Conservation (phyloP, 345 rosid species). For the Gynandropsis gynandra region DNA sequence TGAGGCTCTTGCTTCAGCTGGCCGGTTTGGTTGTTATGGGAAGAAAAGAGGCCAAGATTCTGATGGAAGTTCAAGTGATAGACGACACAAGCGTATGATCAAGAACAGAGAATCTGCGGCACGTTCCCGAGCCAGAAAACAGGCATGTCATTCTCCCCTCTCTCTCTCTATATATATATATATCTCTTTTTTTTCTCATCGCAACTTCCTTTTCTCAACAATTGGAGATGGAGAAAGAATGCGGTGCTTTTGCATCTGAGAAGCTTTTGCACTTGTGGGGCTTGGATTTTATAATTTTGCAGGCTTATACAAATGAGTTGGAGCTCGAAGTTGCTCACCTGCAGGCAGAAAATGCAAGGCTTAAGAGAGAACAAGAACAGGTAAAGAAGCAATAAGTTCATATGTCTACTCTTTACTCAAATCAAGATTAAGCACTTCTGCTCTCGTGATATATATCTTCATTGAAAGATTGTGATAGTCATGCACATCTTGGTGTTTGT, state of each 20-base stretch:
- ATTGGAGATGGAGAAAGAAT: neutral
- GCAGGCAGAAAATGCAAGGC: slow-evolving; percentile 57
- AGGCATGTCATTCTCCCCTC: slow-evolving; percentile 35
- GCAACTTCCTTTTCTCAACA: slow-evolving; percentile 2
- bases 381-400: slow-evolving; percentile 27
- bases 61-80: slow-evolving; percentile 34
- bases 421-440: too few relatives aligned
- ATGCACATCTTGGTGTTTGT: slow-evolving; percentile 15
- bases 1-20: slow-evolving; percentile 30
- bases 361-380: slow-evolving; percentile 54
- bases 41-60: slow-evolving; percentile 43
- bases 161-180: too few relatives aligned
- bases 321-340: slow-evolving; percentile 49
- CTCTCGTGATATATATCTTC: too few relatives aligned
- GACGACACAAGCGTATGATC: slow-evolving; percentile 61
- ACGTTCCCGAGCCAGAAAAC: slow-evolving; percentile 77
- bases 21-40: slow-evolving; percentile 30
- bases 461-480: slow-evolving; percentile 15
- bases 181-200: too few relatives aligned
- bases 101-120: slow-evolving; percentile 89
- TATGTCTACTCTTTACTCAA: neutral
- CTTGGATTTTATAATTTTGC: slow-evolving; percentile 18
- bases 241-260: slow-evolving; percentile 1
- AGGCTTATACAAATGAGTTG: slow-evolving; percentile 70
- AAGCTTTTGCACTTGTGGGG: slow-evolving; percentile 4